Evolutionary conservation across 2,329 filamentous ascomycete species (phyloP).

Genomic region (Chrysoporthe cubensis): DNA sequence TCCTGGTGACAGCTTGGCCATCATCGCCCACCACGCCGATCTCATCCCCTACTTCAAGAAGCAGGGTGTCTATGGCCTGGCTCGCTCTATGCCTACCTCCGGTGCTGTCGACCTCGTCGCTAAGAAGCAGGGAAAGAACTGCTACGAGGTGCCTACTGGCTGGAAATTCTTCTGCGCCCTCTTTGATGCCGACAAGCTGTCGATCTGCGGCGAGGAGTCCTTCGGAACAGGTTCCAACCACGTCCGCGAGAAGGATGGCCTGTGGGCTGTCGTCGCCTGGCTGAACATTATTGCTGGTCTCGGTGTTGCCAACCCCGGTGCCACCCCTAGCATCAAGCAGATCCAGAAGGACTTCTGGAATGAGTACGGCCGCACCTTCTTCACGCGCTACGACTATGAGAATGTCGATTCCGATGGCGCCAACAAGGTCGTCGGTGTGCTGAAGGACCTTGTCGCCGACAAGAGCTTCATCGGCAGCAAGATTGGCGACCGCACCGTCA

Average conservation of each 20-base stretch:
- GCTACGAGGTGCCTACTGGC: conserved; percentile 96
- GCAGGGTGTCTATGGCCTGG: conserved; percentile 92
- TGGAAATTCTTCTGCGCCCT: conserved; percentile 99
- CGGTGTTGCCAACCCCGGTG: conserved; percentile 76
- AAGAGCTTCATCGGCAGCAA: conserved; percentile 78
- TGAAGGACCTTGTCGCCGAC: conserved; percentile 78
- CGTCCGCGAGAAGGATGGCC: conserved; percentile 97
- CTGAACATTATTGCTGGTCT: conserved; percentile 97
- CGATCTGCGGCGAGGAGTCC: conserved; percentile 97
- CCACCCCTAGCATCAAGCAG: conserved; percentile 88
- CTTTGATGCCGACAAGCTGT: conserved; percentile 93
- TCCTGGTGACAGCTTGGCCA: conserved; percentile 94
- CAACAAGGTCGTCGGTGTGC: conserved; percentile 82
- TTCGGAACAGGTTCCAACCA: conserved; percentile 99
- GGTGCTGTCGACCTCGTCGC: conserved; percentile 95
- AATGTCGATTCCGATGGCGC: conserved; percentile 89
- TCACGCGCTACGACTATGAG: conserved; percentile 99
- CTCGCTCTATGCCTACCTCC: conserved; percentile 96
- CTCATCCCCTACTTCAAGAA: conserved; percentile 98
- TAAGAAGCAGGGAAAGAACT: conserved; percentile 87
- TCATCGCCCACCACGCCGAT: conserved; percentile 95
- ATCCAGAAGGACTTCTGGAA: conserved; percentile 98
- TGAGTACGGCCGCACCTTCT: conserved; percentile 95
- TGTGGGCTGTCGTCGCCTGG: conserved; percentile 98
- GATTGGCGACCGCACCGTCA: conserved; percentile 79